Conservation (phyloP, 2,329 filamentous ascomycete genomes). For the Penicillium freii region DNA sequence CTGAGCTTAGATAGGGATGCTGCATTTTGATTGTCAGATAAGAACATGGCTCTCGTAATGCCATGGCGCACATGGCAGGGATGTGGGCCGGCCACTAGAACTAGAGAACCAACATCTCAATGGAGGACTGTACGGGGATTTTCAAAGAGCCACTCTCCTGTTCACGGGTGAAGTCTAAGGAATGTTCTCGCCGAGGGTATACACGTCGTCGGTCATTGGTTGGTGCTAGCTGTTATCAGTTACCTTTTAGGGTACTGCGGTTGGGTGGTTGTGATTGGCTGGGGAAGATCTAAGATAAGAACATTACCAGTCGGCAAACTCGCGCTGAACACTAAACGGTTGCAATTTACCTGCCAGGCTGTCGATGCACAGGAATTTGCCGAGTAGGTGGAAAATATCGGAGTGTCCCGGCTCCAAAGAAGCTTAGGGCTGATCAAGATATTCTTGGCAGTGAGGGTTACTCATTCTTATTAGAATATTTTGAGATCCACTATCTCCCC, state of each 20-base stretch:
- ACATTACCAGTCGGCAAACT: background rate
- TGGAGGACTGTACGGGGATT: background rate
- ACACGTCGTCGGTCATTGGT: background rate
- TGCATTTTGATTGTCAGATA: constrained; percentile 16
- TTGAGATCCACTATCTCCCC: constrained; percentile 6
- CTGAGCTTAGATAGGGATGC: constrained; percentile 24
- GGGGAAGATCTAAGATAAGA: constrained; percentile 3
- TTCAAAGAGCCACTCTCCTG: background rate
- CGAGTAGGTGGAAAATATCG: background rate
- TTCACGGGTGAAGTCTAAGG: background rate
- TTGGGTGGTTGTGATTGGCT: constrained; percentile 8
- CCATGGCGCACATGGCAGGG: background rate
- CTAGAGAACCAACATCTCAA: background rate
- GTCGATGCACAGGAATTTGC: background rate
- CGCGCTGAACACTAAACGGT: background rate
- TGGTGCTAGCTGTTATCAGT: constrained; percentile 7
- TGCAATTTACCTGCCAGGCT: background rate
- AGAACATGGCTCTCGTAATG: constrained; percentile 21
- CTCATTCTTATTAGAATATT: constrained; percentile 1
- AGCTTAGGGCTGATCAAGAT: background rate
- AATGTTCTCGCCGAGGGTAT: background rate
- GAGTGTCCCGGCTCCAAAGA: background rate
- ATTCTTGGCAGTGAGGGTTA: background rate
- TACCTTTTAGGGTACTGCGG: background rate
- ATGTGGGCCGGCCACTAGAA: background rate